Evolutionary conservation across 139 green algal species (phyloP).

Genomic region (Chlamydomonas asymmetrica): DNA sequence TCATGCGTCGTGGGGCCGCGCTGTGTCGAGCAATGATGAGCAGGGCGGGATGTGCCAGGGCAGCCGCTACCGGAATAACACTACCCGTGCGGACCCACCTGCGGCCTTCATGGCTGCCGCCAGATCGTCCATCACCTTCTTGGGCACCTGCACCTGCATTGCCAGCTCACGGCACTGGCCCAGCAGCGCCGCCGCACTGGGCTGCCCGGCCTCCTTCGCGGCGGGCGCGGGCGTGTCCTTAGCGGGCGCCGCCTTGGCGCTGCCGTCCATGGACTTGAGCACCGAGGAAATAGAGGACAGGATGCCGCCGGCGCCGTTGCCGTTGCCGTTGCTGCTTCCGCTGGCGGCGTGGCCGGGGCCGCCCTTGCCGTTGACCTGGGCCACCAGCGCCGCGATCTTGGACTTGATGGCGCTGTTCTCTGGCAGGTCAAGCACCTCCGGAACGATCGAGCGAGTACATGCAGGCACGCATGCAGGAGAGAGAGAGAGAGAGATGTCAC

Average conservation of each 20-base stretch:
- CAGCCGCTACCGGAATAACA: too few species aligned
- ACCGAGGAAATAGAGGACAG: constrained; percentile 2
- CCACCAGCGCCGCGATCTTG: constrained; percentile 44
- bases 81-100: constrained; percentile 32
- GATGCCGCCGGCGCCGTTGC: not conserved
- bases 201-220: not conserved
- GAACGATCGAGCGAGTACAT: too few species aligned
- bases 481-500: too few species aligned
- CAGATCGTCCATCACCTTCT: constrained; percentile 64
- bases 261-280: constrained; percentile 7
- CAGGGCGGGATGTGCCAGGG: too few species aligned
- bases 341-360: not conserved
- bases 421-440: constrained; percentile 51
- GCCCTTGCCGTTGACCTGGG: constrained; percentile 2
- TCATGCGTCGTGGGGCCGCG: too few species aligned
- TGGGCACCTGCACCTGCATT: constrained; percentile 64
- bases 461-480: too few species aligned
- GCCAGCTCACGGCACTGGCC: constrained; percentile 54
- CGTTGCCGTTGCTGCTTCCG: not conserved
- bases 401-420: constrained; percentile 67
- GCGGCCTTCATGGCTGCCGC: constrained; percentile 58
- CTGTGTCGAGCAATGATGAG: too few species aligned
- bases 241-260: not conserved
- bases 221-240: not conserved
- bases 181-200: constrained; percentile 39